Percentiles rank a stretch among this genome's conserved stretches.
Conservation (phyloP, 2,329 filamentous ascomycete genomes). For the Colletotrichum godetiae region DNA sequence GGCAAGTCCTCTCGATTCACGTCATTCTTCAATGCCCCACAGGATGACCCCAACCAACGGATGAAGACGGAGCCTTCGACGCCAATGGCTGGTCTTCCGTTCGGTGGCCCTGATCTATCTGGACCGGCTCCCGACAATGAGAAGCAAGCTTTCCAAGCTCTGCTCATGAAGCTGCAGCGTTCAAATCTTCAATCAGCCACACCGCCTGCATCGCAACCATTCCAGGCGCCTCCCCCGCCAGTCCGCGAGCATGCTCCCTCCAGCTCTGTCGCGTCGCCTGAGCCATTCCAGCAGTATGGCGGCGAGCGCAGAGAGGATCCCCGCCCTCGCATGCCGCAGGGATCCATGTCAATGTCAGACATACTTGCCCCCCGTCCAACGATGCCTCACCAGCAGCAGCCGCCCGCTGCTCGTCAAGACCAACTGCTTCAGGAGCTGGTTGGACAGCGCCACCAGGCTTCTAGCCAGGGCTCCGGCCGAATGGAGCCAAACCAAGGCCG, state of each 20-base stretch:
- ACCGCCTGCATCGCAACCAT: slow-evolving; percentile 56
- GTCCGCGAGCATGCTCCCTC: slow-evolving; percentile 39
- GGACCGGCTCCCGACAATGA: slow-evolving; percentile 70
- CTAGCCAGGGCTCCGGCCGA: slow-evolving; percentile 61
- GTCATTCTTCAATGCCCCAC: slow-evolving; percentile 75
- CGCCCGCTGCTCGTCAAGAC: slow-evolving; percentile 61
- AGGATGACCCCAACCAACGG: slow-evolving; percentile 62
- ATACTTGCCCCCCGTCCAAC: slow-evolving; percentile 62
- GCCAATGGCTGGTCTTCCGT: slow-evolving; percentile 49
- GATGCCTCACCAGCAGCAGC: slow-evolving; percentile 57
- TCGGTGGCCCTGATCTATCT: slow-evolving; percentile 38
- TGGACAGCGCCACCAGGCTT: slow-evolving; percentile 66
- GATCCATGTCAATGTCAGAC: slow-evolving; percentile 58
- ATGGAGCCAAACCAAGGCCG: slow-evolving; percentile 55
- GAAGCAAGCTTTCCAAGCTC: slow-evolving; percentile 85
- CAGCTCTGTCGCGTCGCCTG: slow-evolving; percentile 58
- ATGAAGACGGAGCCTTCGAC: slow-evolving; percentile 61
- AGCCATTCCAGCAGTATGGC: slow-evolving; percentile 59
- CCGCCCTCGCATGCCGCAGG: slow-evolving; percentile 53
- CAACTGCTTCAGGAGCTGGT: slow-evolving; percentile 72
- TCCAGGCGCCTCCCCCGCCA: slow-evolving; percentile 51
- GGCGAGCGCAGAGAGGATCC: slow-evolving; percentile 58
- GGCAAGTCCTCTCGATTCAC: slow-evolving; percentile 86
- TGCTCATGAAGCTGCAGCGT: slow-evolving; percentile 83
- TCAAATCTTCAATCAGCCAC: slow-evolving; percentile 59